Evolutionary conservation across 2,329 filamentous ascomycete genomes (phyloP).

Genomic region (Curvularia spicifera): DNA sequence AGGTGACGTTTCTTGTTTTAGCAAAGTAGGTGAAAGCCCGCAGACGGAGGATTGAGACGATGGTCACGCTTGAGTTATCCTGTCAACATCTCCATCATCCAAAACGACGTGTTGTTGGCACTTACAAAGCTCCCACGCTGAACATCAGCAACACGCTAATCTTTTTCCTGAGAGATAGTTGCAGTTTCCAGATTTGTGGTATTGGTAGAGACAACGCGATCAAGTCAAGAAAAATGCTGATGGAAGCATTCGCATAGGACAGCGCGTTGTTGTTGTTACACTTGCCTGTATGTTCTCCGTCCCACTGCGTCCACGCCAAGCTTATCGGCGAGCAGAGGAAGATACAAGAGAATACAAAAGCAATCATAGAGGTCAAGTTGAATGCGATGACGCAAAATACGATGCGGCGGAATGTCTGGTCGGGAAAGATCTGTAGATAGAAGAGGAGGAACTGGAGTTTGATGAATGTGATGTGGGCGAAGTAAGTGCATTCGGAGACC

Average conservation of each 20-base stretch:
- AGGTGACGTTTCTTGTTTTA: not conserved
- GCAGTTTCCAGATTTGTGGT: conserved; percentile 37
- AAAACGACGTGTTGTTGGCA: conserved; percentile 1
- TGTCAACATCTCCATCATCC: not conserved
- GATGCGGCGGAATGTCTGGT: conserved; percentile 20
- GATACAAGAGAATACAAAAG: conserved; percentile 25
- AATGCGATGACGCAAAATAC: conserved; percentile 26
- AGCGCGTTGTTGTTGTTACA: conserved; percentile 36
- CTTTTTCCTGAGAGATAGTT: conserved; percentile 40
- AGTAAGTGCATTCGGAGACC: conserved; percentile 31
- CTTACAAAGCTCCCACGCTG: conserved; percentile 50
- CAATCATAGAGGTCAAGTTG: conserved; percentile 28
- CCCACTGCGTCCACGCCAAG: conserved; percentile 36
- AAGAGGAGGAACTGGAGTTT: conserved; percentile 42
- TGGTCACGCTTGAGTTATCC: not conserved
- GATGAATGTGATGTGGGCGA: conserved; percentile 28
- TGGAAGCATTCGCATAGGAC: conserved; percentile 37
- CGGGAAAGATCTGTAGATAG: conserved; percentile 42
- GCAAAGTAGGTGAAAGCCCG: not conserved
- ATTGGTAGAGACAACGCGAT: conserved; percentile 43
- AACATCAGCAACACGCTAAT: conserved; percentile 49
- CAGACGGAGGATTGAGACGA: not conserved
- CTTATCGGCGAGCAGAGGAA: conserved; percentile 34
- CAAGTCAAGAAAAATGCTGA: conserved; percentile 44
- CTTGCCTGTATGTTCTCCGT: conserved; percentile 32